Base-by-base conservation (phyloP, 2,329 filamentous ascomycete genomes). In the Pestalotiopsis sp. region DNA sequence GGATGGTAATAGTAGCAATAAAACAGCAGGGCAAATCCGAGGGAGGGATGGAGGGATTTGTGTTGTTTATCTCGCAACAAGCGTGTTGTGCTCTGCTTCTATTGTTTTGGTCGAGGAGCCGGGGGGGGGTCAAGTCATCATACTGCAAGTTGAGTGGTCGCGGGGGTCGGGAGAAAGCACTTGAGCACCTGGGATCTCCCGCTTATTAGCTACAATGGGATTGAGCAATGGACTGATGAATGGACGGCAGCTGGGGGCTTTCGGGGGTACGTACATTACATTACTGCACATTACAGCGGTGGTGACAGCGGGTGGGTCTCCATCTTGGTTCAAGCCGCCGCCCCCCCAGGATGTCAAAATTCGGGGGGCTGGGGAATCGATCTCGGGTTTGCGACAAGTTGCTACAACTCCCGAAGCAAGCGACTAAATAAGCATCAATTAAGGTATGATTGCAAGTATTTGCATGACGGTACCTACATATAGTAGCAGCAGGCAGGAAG, bases 361-460 rank as follows among this genome's bases (percentile, higher is more conserved):
- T 63, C n/a, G 25, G 66, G 70, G 52, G 69, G 67, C 64, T 72
- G 66, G 69, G 67, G 63, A 66, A 62, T 52, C 6, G 14, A 59
- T 13, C 57, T 59, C 27, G n/a, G 25, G 57, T 36, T 13, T 52
- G 45, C 45, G 45, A 52, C 45, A 52, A 52, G 5, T 49, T 14
- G 9, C 45, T 20, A 20, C 45, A 23, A 23, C 20, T n/a, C 17
- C 41, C 41, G 9, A 36, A 36, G 31, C 31, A 36, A 36, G 31
- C 31, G 9, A 49, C 45, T 11, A 20, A 52, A 52, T 20, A 52
- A 52, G 45, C 45, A 52, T 49, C 41, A 49, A 49, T 52, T 17
- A 20, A 36, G 31, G 31, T 9, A 36, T 9, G 7, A 9, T 36
- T 9, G 45, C 17, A n/a, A 52, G 6, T n/a, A n/a, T 9, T 9